Evolutionary conservation across 2,329 filamentous ascomycete genomes (phyloP), one percentile per base, ranked within the genome.

Genomic region (Pleoardoris graminearum): DNA sequence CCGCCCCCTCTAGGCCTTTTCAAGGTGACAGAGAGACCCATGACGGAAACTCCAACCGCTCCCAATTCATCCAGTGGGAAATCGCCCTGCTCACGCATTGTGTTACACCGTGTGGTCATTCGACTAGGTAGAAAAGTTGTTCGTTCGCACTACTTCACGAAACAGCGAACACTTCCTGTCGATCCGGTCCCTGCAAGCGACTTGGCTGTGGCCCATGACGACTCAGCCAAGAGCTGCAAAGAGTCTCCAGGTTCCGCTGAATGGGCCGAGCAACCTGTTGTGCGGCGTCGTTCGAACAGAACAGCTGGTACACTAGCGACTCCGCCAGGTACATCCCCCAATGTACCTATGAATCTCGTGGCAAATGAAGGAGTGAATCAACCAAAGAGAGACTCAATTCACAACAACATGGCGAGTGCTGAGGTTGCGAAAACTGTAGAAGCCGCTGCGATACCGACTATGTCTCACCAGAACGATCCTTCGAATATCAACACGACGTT

Each of bases 1-100:
- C 38, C 53, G 19, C 67, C 65, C 16, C 61, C 62, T 27, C 47
- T 60, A 21, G 66, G 44, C 3, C 38, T 62, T 1, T 68, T 63
- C 33, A 60, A 55, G 16, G 62, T 61, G 21, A 53, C 62, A 21
- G 51, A 48, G 5, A 63, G 61, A 30, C 56, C 60, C 3, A 44
- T 47, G 41, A 44, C 21, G 8, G 16, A 33, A 16, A 21, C 39
- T 4, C 16, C 23, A 16, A 25, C 17, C 14, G 21, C 12, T 22
- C 7, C 41, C 30, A 11, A n/a, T 1, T 38, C 23, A 7, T 12
- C 43, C 1, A 42, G 47, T 43, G 7, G 14, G 1, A 12, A 41
- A 6, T 37, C 35, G 11, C 12, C 27, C 27, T 32, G 7, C 7
- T 8, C 39, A 25, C 48, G 43, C n/a, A 17, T 60, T 14, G 11